Percentiles rank a stretch among this genome's conserved stretches.
Evolutionary conservation across 164 flowering plant genomes (phyloP).

Genomic region (Liquidambar formosana): DNA sequence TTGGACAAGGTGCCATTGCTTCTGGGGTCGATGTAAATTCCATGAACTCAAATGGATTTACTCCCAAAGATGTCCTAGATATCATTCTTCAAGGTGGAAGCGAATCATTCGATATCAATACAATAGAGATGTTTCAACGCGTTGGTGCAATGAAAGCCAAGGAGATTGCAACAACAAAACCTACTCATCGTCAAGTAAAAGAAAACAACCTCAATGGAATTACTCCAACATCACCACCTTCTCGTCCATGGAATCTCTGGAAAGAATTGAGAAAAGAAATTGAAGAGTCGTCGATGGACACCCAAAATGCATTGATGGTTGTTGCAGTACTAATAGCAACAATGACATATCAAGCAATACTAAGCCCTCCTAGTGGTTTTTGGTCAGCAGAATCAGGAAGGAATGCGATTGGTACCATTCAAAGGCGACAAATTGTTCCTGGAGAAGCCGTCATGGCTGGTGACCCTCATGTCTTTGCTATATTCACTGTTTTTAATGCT

Average conservation of each 20-base stretch:
- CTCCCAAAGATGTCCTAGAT: slow-evolving; percentile 3
- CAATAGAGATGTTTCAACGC: not conserved
- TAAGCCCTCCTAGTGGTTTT: slow-evolving; percentile 7
- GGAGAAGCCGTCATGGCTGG: slow-evolving; percentile 2
- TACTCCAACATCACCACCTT: too few relatives aligned
- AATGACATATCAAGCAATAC: slow-evolving; percentile 5
- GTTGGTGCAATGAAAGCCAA: not conserved
- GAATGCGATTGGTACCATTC: too few relatives aligned
- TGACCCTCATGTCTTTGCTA: not conserved
- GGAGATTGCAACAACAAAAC: too few relatives aligned
- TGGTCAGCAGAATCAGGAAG: not conserved
- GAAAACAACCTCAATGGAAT: too few relatives aligned
- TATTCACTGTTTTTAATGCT: not conserved
- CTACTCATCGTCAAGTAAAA: too few relatives aligned
- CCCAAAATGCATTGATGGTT: slow-evolving; percentile 8
- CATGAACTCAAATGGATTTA: slow-evolving; percentile 5
- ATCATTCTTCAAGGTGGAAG: too few relatives aligned
- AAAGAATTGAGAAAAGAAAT: not conserved
- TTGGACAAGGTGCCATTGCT: not conserved
- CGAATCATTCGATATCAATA: not conserved
- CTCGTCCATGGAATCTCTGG: slow-evolving; percentile 3
- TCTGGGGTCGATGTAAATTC: not conserved
- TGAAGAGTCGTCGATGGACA: not conserved
- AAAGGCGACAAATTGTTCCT: too few relatives aligned
- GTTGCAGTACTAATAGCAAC: slow-evolving; percentile 18